Conservation (phyloP, 164 flowering plant genomes). For the Sedum album region DNA sequence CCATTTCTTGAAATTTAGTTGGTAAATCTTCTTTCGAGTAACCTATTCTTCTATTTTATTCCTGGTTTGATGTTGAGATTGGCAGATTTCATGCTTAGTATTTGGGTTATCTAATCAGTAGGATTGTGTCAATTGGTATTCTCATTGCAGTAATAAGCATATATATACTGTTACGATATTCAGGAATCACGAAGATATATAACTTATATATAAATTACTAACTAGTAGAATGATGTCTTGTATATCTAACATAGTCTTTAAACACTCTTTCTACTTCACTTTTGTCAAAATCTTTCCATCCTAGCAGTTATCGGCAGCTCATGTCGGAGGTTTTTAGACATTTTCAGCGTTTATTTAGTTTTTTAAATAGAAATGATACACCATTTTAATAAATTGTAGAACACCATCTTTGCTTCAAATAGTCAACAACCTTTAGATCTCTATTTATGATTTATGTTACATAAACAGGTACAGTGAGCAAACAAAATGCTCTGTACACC, state of each 20-base stretch:
- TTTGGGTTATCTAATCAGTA: no score
- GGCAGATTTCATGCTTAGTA: background rate
- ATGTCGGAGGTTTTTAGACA: no score
- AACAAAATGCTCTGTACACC: conserved; percentile 24
- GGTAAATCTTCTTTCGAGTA: background rate
- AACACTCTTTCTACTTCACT: no score
- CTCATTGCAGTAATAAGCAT: no score
- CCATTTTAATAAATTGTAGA: background rate
- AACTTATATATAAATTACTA: no score
- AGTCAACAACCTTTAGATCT: background rate
- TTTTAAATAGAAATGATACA: background rate
- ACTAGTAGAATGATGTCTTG: no score
- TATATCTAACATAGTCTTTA: no score
- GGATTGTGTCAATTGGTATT: no score
- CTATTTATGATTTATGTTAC: background rate
- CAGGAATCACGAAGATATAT: no score
- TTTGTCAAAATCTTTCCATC: no score
- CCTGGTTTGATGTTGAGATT: background rate
- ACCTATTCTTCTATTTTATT: background rate
- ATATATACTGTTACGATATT: no score
- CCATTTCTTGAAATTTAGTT: background rate
- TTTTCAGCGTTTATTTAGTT: background rate
- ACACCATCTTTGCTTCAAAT: background rate
- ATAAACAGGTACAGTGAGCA: conserved; percentile 26
- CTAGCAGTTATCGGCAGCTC: no score